Evolutionary conservation across 768 basidiomycete genomes (phyloP).

Genomic region (Hortiboletus flavorubellus): DNA sequence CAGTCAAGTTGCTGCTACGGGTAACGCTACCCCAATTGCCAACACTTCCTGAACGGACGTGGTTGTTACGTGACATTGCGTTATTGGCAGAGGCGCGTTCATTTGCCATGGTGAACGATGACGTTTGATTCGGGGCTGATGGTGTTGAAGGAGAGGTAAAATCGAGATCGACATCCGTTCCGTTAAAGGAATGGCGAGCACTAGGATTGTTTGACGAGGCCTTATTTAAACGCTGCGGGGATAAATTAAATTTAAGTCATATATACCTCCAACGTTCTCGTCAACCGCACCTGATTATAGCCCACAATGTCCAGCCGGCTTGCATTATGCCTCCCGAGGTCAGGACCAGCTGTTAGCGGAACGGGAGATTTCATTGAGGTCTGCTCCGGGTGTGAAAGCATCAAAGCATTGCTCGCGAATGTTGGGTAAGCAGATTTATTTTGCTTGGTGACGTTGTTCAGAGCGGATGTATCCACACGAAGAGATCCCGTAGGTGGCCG

Average conservation of each 20-base stretch:
- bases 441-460: slow-evolving; percentile 59
- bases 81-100: slow-evolving; percentile 37
- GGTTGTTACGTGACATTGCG: slow-evolving; percentile 48
- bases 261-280: slow-evolving; percentile 1
- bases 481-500: slow-evolving; percentile 68
- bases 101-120: slow-evolving; percentile 38
- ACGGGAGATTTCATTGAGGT: slow-evolving; percentile 65
- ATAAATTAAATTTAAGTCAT: slow-evolving; percentile 20
- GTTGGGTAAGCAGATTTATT: slow-evolving; percentile 85
- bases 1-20: slow-evolving; percentile 49
- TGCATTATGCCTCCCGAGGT: slow-evolving; percentile 73
- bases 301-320: slow-evolving; percentile 72
- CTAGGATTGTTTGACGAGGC: slow-evolving; percentile 46
- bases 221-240: slow-evolving; percentile 44
- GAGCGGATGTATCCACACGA: slow-evolving; percentile 68
- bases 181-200: slow-evolving; percentile 73
- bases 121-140: slow-evolving; percentile 42
- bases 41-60: slow-evolving; percentile 75
- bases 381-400: slow-evolving; percentile 57
- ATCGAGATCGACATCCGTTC: slow-evolving; percentile 60
- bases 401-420: slow-evolving; percentile 44
- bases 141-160: slow-evolving; percentile 56
- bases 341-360: slow-evolving; percentile 82
- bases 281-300: slow-evolving; percentile 56
- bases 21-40: slow-evolving; percentile 73